Base-by-base conservation (phyloP, 2,329 filamentous ascomycete genomes). In the Gremmenia infestans region DNA sequence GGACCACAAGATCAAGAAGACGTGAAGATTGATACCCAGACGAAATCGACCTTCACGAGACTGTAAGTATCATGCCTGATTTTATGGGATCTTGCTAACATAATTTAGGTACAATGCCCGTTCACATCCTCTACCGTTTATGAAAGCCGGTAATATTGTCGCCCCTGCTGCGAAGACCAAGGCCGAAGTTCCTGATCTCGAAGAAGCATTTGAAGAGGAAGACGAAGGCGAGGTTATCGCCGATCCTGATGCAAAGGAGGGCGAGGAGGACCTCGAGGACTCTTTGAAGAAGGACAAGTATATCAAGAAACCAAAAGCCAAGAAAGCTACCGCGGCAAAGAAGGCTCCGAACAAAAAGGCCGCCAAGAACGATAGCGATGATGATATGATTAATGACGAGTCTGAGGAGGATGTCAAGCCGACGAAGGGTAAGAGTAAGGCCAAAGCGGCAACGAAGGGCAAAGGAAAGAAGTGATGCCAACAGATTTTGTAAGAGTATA, bases 251-350 rank as follows among this genome's bases (percentile, higher is more conserved):
- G 71, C 76, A 3, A 81, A 74, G 1, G 82, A 84, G 43, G 83
- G 79, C 1, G 86, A 86, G 0, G 88, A 89, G 4, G 87, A 89
- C 0, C 87, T 90, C 12, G 88, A 91, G 52, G 75, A 85, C n/a
- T 91, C 96, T 69, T 72, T 97, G 51, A 91, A 88, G 68, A 96
- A 93, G 70, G 94, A 99, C 73, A 97, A 97, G 72, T 97, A 96
- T 68, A 92, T 97, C 70, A 96, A 94, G 72, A 81, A 88, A 69
- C 90, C 93, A 12, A 97, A 96, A 78, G 84, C 82, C 61, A 91
- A 86, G 72, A 79, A 77, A 56, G 72, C 73, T 14, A 68, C 76
- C 32, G 74, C 63, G 50, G 69, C 73, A 4, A 83, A 83, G 67
- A 81, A 83, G 69, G 76, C 76, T 1, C 64, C 68, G 40, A 73